Base-by-base conservation (phyloP, 129 eudicot genomes). In the Silybum marianum region DNA sequence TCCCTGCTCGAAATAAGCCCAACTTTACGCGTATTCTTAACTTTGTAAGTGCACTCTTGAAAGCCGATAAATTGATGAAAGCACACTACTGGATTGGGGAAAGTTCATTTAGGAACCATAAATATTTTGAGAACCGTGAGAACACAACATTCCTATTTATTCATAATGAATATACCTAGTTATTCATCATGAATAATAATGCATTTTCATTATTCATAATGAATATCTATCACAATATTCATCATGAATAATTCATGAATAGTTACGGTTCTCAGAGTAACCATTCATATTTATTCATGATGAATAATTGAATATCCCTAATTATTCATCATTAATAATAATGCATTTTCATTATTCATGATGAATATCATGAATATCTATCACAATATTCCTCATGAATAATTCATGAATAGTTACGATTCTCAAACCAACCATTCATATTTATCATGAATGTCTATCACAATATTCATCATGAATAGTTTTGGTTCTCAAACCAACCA, bases 1-100 rank as follows among this genome's bases (percentile, higher is more conserved):
- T 96, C 69, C 60, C 96, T 76, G 90, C 93, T 39, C 78, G 84
- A 78, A 88, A 81, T 81, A 90, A 95, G 38, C 87, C 98, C 73
- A 89, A 82, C 78, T 87, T 90, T 72, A 71, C 75, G 72, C 91
- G 93, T 63, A 78, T 91, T 63, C 92, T 96, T 48, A 84, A 82
- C 81, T 90, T 84, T 74, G 99, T 96, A 86, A 91, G 98, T 87
- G 26, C 21, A 46, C 21, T 60, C 67, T 68, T 2, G 48, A 54
- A 54, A 19, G 30, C 63, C 63, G n/a, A 14, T 54, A 54, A 48
- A 14, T 48, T 5, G 19, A 48, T 48, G n/a, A 32, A 48, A 48
- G 7, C 60, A 14, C 60, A 46, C 18, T 46, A 46, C 18, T 12
- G 60, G 19, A 51, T 51, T 16, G 63, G 63, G 63, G 63, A 18